These are phyloP conservation scores for Verticillium nonalfalfae DNA, from an alignment of 2,329 filamentous ascomycete genomes.

Conservation along the genomic window DNA sequence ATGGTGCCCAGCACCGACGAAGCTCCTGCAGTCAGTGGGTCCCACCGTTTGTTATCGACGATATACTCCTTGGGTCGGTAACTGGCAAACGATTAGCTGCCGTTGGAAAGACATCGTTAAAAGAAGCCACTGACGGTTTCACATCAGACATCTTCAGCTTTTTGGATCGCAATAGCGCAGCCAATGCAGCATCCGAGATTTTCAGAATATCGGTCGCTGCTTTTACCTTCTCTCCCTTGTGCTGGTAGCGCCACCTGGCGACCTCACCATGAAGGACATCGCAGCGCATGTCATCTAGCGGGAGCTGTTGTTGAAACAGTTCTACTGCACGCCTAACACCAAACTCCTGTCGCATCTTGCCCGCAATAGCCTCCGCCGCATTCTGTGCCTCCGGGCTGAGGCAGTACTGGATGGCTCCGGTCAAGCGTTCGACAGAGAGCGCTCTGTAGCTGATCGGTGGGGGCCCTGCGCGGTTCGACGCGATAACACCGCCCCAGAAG, in stretches of 20 bases:
- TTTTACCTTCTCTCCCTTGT: constrained; percentile 23
- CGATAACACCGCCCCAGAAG: constrained; percentile 35
- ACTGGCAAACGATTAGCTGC: constrained; percentile 18
- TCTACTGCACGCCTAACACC: constrained; percentile 19
- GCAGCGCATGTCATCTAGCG: constrained; percentile 23
- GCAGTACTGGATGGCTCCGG: constrained; percentile 25
- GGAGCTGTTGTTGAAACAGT: constrained; percentile 31
- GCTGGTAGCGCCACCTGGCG: constrained; percentile 40
- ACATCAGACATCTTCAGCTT: constrained; percentile 22
- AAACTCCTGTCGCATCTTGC: constrained; percentile 25
- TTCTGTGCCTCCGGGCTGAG: constrained; percentile 19
- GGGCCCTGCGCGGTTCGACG: constrained; percentile 19
- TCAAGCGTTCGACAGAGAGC: constrained; percentile 23
- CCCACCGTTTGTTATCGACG: constrained; percentile 27
- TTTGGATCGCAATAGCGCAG: not conserved
- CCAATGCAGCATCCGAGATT: too few species aligned
- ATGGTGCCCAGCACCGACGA: constrained; percentile 11
- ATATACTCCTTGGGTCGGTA: constrained; percentile 32
- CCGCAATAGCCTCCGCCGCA: constrained; percentile 24
- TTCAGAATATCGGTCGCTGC: not conserved
- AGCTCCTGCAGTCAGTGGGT: constrained; percentile 19
- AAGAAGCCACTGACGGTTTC: constrained; percentile 12
- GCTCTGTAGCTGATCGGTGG: constrained; percentile 24
- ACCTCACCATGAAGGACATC: constrained; percentile 33
- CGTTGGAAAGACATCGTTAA: constrained; percentile 27